Evolutionary conservation across 305 asterid species (phyloP).

Genomic region (Plantago coronopus): DNA sequence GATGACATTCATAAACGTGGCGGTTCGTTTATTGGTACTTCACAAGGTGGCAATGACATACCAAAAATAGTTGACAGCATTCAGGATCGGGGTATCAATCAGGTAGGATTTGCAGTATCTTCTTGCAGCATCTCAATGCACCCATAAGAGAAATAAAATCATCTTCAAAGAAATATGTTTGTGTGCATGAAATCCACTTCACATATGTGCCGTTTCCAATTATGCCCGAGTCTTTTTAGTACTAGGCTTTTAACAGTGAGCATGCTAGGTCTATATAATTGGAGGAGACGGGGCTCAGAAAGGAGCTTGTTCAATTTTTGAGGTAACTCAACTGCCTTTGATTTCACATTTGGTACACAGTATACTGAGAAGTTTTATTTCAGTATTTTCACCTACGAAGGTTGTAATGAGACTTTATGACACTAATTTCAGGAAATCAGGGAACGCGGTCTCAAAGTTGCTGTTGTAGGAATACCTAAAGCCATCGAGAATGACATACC

Average conservation of each 20-base stretch:
- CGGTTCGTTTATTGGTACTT: slow-evolving; percentile 90
- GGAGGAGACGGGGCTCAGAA: slow-evolving; percentile 96
- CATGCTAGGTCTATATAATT: slow-evolving; percentile 76
- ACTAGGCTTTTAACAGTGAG: slow-evolving; percentile 12
- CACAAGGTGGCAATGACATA: slow-evolving; percentile 97
- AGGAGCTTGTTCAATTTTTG: slow-evolving; percentile 84
- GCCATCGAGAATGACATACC: slow-evolving; percentile 93
- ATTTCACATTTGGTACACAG: too few species aligned
- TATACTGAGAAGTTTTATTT: too few species aligned
- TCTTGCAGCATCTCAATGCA: too few species aligned
- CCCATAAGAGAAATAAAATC: too few species aligned
- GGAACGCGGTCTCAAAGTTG: slow-evolving; percentile 71
- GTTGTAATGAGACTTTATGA: too few species aligned
- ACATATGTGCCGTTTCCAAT: slow-evolving; percentile 13
- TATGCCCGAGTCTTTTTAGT: slow-evolving; percentile 27
- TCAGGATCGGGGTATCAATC: slow-evolving; percentile 95
- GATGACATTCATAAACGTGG: slow-evolving; percentile 97
- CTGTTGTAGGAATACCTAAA: slow-evolving; percentile 88
- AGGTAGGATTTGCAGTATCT: slow-evolving; percentile 33
- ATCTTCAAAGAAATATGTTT: too few species aligned
- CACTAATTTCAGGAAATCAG: slow-evolving; percentile 58
- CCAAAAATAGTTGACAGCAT: slow-evolving; percentile 87
- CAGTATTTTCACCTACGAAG: too few species aligned
- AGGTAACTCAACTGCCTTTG: slow-evolving; percentile 35
- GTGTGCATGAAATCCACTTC: slow-evolving; percentile 12